Base-by-base conservation (phyloP, 805 yeast genomes). In the Schwanniomyces polymorphus region DNA sequence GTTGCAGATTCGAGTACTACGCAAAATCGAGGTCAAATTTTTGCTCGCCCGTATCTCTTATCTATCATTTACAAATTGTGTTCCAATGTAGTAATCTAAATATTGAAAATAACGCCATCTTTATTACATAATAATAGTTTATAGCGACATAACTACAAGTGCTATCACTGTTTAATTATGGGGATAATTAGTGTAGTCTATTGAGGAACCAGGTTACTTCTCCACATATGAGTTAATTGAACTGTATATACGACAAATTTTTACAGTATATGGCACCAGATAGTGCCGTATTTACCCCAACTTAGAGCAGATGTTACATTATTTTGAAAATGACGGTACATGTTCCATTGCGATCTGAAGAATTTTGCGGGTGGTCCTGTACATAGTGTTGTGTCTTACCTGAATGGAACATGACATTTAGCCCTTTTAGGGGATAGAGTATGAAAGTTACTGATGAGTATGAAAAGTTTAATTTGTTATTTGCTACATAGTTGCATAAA, bases 1-100 rank as follows among this genome's bases (percentile, higher is more conserved):
- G 39, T 37, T 37, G 39, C 39, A 37, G 39, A 37, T 14, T 31
- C 14, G 35, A 21, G 21, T 21, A 31, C 35, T 31, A 31, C 35
- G 21, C 10, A 27, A 16, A 31, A 8, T 31, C 35, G 35, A 31
- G 17, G 35, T 31, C 35, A 31, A 14, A 16, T 2, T 21, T 31
- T 31, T 18, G 18, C 35, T 31, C 10, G 14, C 14, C 35, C 35
- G 21, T 31, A 31, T 31, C 35, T 31, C 35, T 31, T 31, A 31
- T 31, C 35, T 31, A 31, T 7, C 14, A 31, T 14, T 14, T 14
- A 9, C 8, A 11, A 9, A 7, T n/a, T 31, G 7, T 31, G 35
- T 31, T 31, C 14, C 35, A 12, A 12, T 14, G 35, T 31, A 14
- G 35, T 31, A 31, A 31, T 31, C 35, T 14, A 31, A 3, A 7